Conservation (phyloP, 2,329 filamentous ascomycete species). For the Phaeosphaeria sp. region DNA sequence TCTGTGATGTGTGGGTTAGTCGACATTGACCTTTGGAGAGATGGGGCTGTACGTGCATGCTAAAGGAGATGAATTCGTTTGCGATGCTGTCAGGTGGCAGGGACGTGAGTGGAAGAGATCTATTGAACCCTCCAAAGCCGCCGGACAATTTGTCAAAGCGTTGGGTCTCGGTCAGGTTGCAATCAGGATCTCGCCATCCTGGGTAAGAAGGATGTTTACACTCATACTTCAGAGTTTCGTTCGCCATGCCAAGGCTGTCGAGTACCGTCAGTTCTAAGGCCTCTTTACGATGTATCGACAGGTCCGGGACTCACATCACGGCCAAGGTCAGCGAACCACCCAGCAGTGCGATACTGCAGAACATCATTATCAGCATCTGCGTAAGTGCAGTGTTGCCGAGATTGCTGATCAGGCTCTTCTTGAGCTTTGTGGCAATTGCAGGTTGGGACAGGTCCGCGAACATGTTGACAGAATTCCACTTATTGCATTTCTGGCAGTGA, state of each 20-base stretch:
- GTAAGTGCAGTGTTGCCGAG: conserved; percentile 39
- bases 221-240: conserved; percentile 5
- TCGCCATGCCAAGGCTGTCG: conserved; percentile 5
- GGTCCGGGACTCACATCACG: conserved; percentile 12
- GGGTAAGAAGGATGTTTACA: conserved; percentile 10
- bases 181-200: conserved; percentile 9
- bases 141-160: conserved; percentile 23
- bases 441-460: conserved; percentile 30
- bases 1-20: conserved; percentile 11
- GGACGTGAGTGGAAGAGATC: conserved; percentile 16
- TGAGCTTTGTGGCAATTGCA: conserved; percentile 40
- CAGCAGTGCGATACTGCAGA: conserved; percentile 29
- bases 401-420: conserved; percentile 38
- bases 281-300: background rate
- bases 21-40: too few relatives aligned
- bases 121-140: conserved; percentile 36
- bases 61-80: conserved; percentile 33
- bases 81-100: conserved; percentile 24
- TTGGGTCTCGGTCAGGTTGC: conserved; percentile 5
- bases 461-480: conserved; percentile 30
- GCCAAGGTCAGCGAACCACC: conserved; percentile 26
- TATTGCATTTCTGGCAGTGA: conserved; percentile 42
- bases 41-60: conserved; percentile 16
- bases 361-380: conserved; percentile 35
- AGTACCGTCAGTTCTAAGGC: background rate